Evolutionary conservation across 345 rosid species (phyloP), one percentile per base, ranked within the genome.

Genomic region (Pugionium cornutum): DNA sequence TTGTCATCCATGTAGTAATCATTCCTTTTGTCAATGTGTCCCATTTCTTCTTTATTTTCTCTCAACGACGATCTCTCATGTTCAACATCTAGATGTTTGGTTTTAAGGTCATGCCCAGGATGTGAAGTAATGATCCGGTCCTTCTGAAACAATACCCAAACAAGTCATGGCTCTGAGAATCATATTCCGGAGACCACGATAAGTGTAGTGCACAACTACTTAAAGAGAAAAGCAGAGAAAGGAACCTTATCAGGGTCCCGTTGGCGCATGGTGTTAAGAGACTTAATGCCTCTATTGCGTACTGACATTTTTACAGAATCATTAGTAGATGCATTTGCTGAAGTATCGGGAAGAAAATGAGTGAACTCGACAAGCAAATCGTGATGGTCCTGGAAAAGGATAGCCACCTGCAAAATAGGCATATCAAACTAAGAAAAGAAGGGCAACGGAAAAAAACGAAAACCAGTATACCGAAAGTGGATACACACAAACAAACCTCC

Each of bases 341-440:
- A 86, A 62, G 81, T 48, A 82, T 90, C 96, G 8, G 96, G 95
- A 51, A 92, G 83, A 79, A 87, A 92, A 58, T 83, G 81, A 50
- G 78, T 72, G 52, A 89, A 92, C 72, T 84, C 98, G 44, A 48
- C 62, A 37, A 86, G 91, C 65, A 92, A 83, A 79, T 92, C 98
- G 3, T 52, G 27, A 49, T 92, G 98, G 68, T 83, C 92, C 52
- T 66, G 70, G 66, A 92, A 87, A 71, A 92, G 90, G 36, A 75
- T 31, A 61, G 89, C 81, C 63, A 92, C 91, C 95, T 92, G 75
- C 53, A 72, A 70, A 4, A 42, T 35, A 60, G 50, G 4, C 4
- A 68, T 28, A 9, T 48, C 47, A 8, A 33, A 29, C n/a, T 9
- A 8, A 37, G 18, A 18, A 10, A 9, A 63, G n/a, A 48, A 48